Percentiles rank a stretch among this genome's conserved stretches.
Evolutionary conservation across 441 rosid genomes (phyloP).

Genomic region (Populus tomentosa): DNA sequence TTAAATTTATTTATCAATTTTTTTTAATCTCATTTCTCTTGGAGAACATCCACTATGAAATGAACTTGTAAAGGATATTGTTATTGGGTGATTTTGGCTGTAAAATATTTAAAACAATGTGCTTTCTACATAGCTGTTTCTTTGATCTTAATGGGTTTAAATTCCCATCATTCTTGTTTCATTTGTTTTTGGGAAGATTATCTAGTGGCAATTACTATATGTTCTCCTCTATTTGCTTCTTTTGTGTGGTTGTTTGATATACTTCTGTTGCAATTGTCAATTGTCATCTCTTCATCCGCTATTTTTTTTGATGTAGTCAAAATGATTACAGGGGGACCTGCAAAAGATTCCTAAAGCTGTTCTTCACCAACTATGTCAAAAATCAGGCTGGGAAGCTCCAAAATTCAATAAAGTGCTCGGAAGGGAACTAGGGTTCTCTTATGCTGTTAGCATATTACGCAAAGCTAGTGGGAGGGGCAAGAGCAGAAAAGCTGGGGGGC

Average conservation of each 20-base stretch:
- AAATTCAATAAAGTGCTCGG: slow-evolving; percentile 62
- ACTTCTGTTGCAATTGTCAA: neutral
- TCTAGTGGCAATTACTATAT: no score
- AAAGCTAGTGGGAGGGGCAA: slow-evolving; percentile 92
- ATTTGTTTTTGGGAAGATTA: neutral
- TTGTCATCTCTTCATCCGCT: neutral
- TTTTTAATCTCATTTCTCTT: neutral
- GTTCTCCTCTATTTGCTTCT: slow-evolving; percentile 11
- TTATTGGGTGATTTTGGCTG: neutral
- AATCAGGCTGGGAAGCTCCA: slow-evolving; percentile 95
- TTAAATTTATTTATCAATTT: neutral
- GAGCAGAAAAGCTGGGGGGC: slow-evolving; percentile 87
- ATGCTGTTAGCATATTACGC: slow-evolving; percentile 77
- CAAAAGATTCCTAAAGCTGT: slow-evolving; percentile 76
- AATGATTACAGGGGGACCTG: slow-evolving; percentile 64
- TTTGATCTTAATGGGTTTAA: neutral
- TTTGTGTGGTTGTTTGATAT: neutral
- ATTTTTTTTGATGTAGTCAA: slow-evolving; percentile 12
- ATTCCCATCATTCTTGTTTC: neutral
- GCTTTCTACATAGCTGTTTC: neutral
- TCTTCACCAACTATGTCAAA: slow-evolving; percentile 90
- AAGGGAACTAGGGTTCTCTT: slow-evolving; percentile 46
- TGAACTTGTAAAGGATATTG: neutral
- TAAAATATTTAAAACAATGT: neutral
- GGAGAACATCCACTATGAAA: neutral